Evolutionary conservation across 352 stramenopile species (phyloP).

Genomic region (Elongisporangium prolatum): DNA sequence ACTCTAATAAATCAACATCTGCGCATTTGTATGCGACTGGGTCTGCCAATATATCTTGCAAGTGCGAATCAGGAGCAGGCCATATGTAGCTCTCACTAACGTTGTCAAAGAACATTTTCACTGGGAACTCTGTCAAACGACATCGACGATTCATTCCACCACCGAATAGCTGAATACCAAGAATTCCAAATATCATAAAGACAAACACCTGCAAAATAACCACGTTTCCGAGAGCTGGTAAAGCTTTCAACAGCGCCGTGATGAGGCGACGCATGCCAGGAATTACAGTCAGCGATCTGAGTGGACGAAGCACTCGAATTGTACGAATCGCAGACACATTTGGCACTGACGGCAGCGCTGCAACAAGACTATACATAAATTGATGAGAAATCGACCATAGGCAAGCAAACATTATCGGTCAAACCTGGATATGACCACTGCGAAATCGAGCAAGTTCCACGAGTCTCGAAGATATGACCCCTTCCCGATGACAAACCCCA

Average conservation of each 20-base stretch:
- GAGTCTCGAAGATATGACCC: slow-evolving; percentile 77
- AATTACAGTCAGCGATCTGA: slow-evolving; percentile 87
- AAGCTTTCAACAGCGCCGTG: slow-evolving; percentile 72
- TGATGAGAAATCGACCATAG: neutral
- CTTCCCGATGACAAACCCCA: slow-evolving; percentile 60
- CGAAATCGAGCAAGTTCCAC: slow-evolving; percentile 93
- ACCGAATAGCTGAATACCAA: slow-evolving; percentile 86
- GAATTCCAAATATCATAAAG: slow-evolving; percentile 90
- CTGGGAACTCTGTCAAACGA: slow-evolving; percentile 67
- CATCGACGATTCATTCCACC: slow-evolving; percentile 81
- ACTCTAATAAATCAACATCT: slow-evolving; percentile 31
- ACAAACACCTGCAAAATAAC: slow-evolving; percentile 87
- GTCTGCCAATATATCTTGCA: slow-evolving; percentile 33
- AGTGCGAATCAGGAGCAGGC: slow-evolving; percentile 45
- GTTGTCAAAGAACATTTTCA: slow-evolving; percentile 29
- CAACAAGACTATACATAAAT: slow-evolving; percentile 32
- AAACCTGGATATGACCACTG: slow-evolving; percentile 87
- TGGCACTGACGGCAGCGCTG: slow-evolving; percentile 50
- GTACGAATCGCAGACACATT: slow-evolving; percentile 84
- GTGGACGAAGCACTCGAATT: slow-evolving; percentile 84
- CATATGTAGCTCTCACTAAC: slow-evolving; percentile 20
- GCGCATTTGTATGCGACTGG: slow-evolving; percentile 34
- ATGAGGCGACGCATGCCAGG: slow-evolving; percentile 80
- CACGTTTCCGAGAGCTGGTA: slow-evolving; percentile 85
- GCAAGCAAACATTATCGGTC: too few relatives aligned